A percentile compares a stretch with the other conserved stretches of the same genome.
These are phyloP conservation scores for Inosperma sp. DNA, from an alignment of 768 basidiomycete genomes.

Conservation along the genomic window DNA sequence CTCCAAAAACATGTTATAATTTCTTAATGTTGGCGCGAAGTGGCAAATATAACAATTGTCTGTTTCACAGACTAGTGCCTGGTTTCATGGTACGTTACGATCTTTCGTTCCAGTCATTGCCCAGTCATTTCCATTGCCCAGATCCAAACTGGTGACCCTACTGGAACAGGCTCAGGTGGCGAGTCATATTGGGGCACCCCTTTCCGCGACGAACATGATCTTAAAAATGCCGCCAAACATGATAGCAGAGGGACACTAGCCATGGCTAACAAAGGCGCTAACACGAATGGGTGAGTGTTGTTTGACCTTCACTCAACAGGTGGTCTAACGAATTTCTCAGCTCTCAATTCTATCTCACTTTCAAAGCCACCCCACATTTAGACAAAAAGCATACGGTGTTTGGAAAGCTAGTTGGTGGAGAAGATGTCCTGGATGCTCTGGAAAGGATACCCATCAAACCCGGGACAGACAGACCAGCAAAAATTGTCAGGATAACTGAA, in stretches of 20 bases:
- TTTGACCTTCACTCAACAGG: neutral
- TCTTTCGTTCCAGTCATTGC: slow-evolving; percentile 3
- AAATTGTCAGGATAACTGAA: slow-evolving; percentile 80
- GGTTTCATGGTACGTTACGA: slow-evolving; percentile 77
- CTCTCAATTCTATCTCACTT: slow-evolving; percentile 93
- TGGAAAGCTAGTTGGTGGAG: slow-evolving; percentile 94
- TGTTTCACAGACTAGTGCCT: slow-evolving; percentile 91
- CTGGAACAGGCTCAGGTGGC: slow-evolving; percentile 92
- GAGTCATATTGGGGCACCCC: slow-evolving; percentile 92
- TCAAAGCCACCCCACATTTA: slow-evolving; percentile 75
- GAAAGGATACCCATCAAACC: slow-evolving; percentile 79
- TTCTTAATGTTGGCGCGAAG: slow-evolving; percentile 89
- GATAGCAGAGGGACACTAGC: slow-evolving; percentile 80
- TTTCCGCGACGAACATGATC: slow-evolving; percentile 90
- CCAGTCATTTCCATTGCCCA: slow-evolving; percentile 26
- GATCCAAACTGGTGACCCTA: slow-evolving; percentile 99
- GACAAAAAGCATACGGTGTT: slow-evolving; percentile 96
- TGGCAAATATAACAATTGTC: slow-evolving; percentile 84
- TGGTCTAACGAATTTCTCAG: slow-evolving; percentile 33
- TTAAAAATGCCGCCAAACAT: slow-evolving; percentile 85
- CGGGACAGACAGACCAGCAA: slow-evolving; percentile 83
- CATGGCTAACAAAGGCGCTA: slow-evolving; percentile 94
- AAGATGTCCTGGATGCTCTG: slow-evolving; percentile 80
- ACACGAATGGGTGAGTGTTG: slow-evolving; percentile 70
- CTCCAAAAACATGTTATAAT: slow-evolving; percentile 98